Evolutionary conservation across 176 grass and related monocot genomes (phyloP).

Genomic region (Triticum turgidum): DNA sequence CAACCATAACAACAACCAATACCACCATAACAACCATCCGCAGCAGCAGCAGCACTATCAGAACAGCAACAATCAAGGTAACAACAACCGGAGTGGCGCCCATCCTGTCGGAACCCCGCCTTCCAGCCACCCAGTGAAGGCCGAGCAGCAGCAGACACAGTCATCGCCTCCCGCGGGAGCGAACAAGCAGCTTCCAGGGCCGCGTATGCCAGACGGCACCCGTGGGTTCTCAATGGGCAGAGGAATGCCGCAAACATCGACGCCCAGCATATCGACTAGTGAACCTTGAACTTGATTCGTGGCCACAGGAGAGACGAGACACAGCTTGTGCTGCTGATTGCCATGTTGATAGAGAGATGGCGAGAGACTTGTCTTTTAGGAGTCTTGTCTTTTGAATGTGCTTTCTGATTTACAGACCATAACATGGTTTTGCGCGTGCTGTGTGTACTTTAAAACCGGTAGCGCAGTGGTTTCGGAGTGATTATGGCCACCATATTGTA

Average conservation of each 20-base stretch:
- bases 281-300: conserved; percentile 13
- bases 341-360: conserved; percentile 43
- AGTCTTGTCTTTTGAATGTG: conserved; percentile 40
- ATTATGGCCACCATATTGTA: conserved; percentile 31
- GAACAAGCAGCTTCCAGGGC: conserved; percentile 73
- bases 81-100: conserved; percentile 41
- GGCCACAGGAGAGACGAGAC: background rate
- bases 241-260: conserved; percentile 48
- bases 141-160: conserved; percentile 42
- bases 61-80: conserved; percentile 45
- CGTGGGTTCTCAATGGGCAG: conserved; percentile 82
- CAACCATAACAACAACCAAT: conserved; percentile 54
- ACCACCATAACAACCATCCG: conserved; percentile 36
- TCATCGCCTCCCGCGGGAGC: conserved; percentile 33
- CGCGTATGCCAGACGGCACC: conserved; percentile 82
- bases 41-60: conserved; percentile 42
- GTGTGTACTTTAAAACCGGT: conserved; percentile 42
- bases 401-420: conserved; percentile 38
- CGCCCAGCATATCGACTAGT: background rate
- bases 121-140: conserved; percentile 37
- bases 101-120: conserved; percentile 56
- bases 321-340: conserved; percentile 10
- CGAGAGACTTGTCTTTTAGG: conserved; percentile 52
- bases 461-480: conserved; percentile 18
- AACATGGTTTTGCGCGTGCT: conserved; percentile 22